Evolutionary conservation across 768 basidiomycete species (phyloP), one percentile per base, ranked within the genome.

Genomic region (Dioszegia hungarica): DNA sequence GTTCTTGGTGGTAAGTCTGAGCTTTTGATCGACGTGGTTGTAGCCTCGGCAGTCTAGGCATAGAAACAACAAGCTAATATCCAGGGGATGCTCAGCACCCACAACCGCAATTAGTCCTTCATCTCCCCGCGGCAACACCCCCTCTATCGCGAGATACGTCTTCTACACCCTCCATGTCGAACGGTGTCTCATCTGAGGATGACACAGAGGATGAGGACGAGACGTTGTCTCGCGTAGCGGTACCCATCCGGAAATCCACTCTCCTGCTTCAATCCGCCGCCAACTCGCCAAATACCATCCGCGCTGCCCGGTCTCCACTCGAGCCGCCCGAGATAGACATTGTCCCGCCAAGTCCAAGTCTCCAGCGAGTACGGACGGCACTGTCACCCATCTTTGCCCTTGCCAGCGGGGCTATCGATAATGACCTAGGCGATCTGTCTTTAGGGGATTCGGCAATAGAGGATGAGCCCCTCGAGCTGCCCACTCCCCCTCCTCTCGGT

Each of bases 91-190:
- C 68, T 0, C 46, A 31, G 1, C 52, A 61, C 19, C 77, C 76
- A 8, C 68, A 72, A 24, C 78, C 78, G 0, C 72, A 77, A 47
- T 63, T 79, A 27, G 71, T 76, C 28, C 65, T 79, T 14, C 70
- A 75, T 15, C 41, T 77, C 5, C 62, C 67, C 2, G 55, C 58
- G 15, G 65, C 68, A 5, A 56, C 67, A 4, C 44, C 52, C 17
- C 28, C 29, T 5, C 25, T 27, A 45, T 44, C 52, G 24, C 34
- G 49, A 54, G 10, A 53, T 17, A 22, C 41, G 8, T 50, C 61
- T 4, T 43, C 54, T 2, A 38, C 49, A 8, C 37, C 29, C 9
- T 29, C 49, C 53, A 48, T 34, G 20, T 27, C n/a, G 40, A 44
- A 50, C 24, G 48, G 48, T 10, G 45, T 52, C 19, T 40, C 58